Percentiles rank a stretch among this genome's conserved stretches.
These are phyloP conservation scores for Fusarium azukiicola DNA, from an alignment of 2,329 filamentous ascomycete species.

Conservation along the genomic window DNA sequence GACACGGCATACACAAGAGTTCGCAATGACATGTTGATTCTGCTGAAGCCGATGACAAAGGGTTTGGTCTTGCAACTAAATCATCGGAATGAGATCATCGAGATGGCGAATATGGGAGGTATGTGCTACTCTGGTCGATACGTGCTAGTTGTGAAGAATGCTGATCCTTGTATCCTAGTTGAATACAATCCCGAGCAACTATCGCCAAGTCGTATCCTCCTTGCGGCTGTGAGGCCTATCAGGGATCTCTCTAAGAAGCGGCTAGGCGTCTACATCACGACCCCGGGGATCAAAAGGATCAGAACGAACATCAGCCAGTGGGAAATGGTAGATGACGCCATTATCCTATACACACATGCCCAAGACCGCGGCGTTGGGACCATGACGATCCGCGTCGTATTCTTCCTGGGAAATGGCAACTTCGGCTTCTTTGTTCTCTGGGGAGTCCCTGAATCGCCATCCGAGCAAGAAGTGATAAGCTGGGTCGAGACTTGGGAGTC, in stretches of 20 bases:
- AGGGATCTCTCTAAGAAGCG: neutral
- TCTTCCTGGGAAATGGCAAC: neutral
- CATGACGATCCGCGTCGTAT: neutral
- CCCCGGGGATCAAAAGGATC: neutral
- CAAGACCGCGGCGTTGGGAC: neutral
- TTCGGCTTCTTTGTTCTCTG: neutral
- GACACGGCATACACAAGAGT: constrained; percentile 2
- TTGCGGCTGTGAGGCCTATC: neutral
- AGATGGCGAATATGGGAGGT: no score
- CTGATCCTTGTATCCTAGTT: neutral
- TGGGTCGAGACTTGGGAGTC: neutral
- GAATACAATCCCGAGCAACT: neutral
- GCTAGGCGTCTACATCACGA: neutral
- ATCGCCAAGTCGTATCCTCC: neutral
- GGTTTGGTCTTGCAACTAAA: no score
- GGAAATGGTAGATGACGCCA: neutral
- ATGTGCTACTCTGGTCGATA: no score
- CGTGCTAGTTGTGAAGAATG: neutral
- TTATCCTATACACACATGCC: neutral
- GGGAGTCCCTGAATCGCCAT: neutral
- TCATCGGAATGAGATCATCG: no score
- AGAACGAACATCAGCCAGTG: neutral
- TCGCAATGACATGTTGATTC: neutral
- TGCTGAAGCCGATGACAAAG: neutral
- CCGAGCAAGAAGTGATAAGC: neutral